Percentiles rank a stretch among this genome's conserved stretches.
phyloP scores from a whole-genome alignment of 148 eudicot genomes.

The Linanthus parryae region DNA sequence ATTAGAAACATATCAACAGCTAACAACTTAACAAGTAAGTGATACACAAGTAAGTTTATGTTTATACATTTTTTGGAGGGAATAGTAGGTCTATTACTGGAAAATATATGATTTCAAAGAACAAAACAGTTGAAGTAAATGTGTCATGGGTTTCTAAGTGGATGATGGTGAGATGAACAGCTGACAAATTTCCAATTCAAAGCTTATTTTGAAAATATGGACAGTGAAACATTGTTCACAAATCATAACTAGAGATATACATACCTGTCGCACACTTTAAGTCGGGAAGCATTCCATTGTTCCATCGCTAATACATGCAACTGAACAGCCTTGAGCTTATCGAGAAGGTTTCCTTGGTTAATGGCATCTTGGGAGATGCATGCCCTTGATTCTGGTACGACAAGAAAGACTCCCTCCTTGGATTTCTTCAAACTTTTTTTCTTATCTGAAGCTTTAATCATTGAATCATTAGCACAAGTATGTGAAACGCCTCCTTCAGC shows the following conservation, averaged over 20 bases:
- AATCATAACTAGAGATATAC: too few species aligned
- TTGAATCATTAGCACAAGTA: conserved; percentile 17
- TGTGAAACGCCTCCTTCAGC: conserved; percentile 12
- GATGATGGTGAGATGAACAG: neutral
- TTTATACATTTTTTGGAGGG: too few species aligned
- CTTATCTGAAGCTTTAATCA: conserved; percentile 8
- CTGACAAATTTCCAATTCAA: neutral
- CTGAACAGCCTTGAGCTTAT: conserved; percentile 39
- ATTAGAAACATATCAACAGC: too few species aligned
- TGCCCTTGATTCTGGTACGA: conserved; percentile 1
- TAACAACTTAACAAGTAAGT: too few species aligned
- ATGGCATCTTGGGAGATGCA: conserved; percentile 9
- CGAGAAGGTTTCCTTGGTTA: conserved; percentile 26
- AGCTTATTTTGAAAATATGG: neutral
- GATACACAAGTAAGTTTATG: too few species aligned
- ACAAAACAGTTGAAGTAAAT: too few species aligned
- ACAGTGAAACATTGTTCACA: too few species aligned
- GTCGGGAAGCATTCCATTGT: conserved; percentile 38
- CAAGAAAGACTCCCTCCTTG: conserved; percentile 7
- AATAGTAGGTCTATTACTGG: too few species aligned
- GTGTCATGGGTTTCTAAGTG: neutral
- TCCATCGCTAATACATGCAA: conserved; percentile 40
- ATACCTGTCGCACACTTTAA: conserved; percentile 36
- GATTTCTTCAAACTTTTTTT: conserved; percentile 7
- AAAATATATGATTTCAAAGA: too few species aligned